A percentile compares a stretch with the other conserved stretches of the same genome.
Evolutionary conservation across 306 rosid species (phyloP).

Genomic region (Citrullus mucosospermus): DNA sequence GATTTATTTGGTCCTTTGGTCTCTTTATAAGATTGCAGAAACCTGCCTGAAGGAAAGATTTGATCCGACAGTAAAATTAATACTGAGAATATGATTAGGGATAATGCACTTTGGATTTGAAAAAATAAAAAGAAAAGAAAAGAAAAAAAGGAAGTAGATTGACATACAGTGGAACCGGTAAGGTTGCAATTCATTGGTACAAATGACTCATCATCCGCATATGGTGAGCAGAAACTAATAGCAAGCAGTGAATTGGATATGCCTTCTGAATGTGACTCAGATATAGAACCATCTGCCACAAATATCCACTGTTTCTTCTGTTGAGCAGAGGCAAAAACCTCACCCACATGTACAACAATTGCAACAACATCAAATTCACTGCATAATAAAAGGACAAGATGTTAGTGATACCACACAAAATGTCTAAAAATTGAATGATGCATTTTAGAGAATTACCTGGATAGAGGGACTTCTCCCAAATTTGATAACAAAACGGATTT

Average conservation of each 20-base stretch:
- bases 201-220: constrained; percentile 33
- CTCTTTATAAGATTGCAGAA: constrained; percentile 69
- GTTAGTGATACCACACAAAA: constrained; percentile 9
- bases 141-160: neutral
- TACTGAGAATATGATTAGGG: neutral
- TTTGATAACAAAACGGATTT: constrained; percentile 41
- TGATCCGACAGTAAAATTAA: neutral
- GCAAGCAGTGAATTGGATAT: constrained; percentile 49
- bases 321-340: constrained; percentile 32
- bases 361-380: constrained; percentile 82
- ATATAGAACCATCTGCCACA: constrained; percentile 63
- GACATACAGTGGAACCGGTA: constrained; percentile 55
- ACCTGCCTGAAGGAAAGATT: constrained; percentile 46
- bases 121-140: neutral
- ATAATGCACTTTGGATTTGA: neutral
- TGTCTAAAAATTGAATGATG: neutral
- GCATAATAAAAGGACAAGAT: constrained; percentile 6
- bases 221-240: constrained; percentile 61
- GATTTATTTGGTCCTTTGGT: constrained; percentile 48
- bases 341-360: constrained; percentile 66
- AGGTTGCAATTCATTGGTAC: constrained; percentile 55
- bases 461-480: constrained; percentile 55
- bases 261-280: constrained; percentile 30
- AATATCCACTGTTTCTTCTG: constrained; percentile 82
- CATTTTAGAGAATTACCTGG: constrained; percentile 29